A percentile compares a stretch with the other conserved stretches of the same genome.
These are phyloP conservation scores for Aspergillus intermedius DNA, from an alignment of 2,329 filamentous ascomycete species.

Conservation along the genomic window DNA sequence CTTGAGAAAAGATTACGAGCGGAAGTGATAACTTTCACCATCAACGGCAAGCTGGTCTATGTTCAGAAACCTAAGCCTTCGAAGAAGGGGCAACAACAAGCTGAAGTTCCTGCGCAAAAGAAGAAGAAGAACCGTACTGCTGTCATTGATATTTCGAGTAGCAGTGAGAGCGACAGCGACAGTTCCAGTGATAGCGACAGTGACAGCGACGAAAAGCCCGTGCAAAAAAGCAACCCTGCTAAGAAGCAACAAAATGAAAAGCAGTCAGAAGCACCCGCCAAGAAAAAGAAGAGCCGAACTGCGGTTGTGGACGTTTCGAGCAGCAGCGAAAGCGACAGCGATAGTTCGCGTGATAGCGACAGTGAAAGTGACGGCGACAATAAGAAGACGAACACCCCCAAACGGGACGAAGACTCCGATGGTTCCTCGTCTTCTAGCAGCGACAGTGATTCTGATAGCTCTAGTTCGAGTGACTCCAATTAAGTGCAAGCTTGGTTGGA, in stretches of 20 bases:
- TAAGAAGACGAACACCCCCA: conserved; percentile 1
- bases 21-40: conserved; percentile 31
- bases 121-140: conserved; percentile 40
- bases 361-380: conserved; percentile 20
- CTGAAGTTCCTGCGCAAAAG: conserved; percentile 16
- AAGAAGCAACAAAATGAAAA: background rate
- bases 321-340: conserved; percentile 13
- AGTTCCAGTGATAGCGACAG: conserved; percentile 22
- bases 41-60: conserved; percentile 24
- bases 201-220: conserved; percentile 16
- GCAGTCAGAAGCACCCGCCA: conserved; percentile 1
- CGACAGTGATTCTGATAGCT: conserved; percentile 5
- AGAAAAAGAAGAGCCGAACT: conserved; percentile 8
- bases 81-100: conserved; percentile 16
- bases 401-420: background rate
- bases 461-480: background rate
- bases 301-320: conserved; percentile 8
- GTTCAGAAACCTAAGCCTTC: conserved; percentile 18
- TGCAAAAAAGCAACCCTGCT: background rate
- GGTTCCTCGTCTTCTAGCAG: conserved; percentile 8
- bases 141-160: conserved; percentile 38
- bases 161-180: conserved; percentile 31
- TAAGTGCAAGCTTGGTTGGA: background rate
- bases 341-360: conserved; percentile 15
- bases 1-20: conserved; percentile 32